These are phyloP conservation scores for Erodium chrysanthum DNA, from an alignment of 441 rosid species.

Conservation along the genomic window DNA sequence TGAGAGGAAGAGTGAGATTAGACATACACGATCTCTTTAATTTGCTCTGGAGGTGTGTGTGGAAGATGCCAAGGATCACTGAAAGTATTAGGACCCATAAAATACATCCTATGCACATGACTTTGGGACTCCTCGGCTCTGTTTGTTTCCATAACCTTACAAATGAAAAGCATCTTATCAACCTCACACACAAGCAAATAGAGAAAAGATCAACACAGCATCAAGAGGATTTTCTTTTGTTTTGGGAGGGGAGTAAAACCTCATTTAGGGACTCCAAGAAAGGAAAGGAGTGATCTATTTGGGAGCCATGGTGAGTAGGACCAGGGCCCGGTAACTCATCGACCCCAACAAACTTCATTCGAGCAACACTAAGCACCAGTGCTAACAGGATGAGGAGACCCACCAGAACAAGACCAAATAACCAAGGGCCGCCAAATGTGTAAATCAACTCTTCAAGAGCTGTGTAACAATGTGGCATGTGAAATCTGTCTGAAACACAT, in stretches of 20 bases:
- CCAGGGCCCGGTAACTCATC: conserved; percentile 91
- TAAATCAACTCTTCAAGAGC: conserved; percentile 95
- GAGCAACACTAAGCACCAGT: conserved; percentile 23
- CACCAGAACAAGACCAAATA: conserved; percentile 77
- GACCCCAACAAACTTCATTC: conserved; percentile 92
- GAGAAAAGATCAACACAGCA: neutral
- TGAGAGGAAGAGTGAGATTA: neutral
- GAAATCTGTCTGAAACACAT: conserved; percentile 90
- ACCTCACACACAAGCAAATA: conserved; percentile 5
- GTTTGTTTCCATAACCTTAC: conserved; percentile 92
- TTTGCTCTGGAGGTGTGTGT: conserved; percentile 87
- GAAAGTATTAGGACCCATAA: conserved; percentile 93
- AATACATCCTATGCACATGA: conserved; percentile 95
- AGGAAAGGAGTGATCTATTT: conserved; percentile 92
- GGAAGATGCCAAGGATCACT: conserved; percentile 98
- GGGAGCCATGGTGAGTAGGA: conserved; percentile 90
- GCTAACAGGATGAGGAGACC: conserved; percentile 89
- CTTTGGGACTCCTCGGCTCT: conserved; percentile 95
- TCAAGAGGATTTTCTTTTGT: neutral
- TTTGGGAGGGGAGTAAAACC: conserved; percentile 32
- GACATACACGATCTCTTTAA: conserved; percentile 86
- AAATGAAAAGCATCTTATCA: conserved; percentile 15
- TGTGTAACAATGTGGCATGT: conserved; percentile 93
- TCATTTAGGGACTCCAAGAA: conserved; percentile 94
- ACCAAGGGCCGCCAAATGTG: conserved; percentile 99